Base-by-base conservation (phyloP, 176 grass and related monocot species). In the Aegilops umbellulata region DNA sequence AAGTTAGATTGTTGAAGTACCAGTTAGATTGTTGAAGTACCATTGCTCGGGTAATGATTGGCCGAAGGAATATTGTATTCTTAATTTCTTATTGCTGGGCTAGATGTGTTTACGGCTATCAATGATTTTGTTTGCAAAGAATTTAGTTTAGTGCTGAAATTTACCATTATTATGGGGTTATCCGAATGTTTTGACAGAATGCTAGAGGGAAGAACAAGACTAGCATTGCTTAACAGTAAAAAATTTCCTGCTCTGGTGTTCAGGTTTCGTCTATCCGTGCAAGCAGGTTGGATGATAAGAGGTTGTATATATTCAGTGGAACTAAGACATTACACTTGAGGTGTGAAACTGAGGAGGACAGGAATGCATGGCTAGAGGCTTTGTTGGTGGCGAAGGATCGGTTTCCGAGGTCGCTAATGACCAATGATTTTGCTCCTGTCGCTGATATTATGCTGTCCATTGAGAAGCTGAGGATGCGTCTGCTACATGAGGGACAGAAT, bases 261-360 rank as follows among this genome's bases (percentile, higher is more conserved):
- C 84, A 98, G 95, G 93, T 98, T 55, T 95, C 95, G 11, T 94
- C 95, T 20, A 90, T 98, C 79, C 93, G 95, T 22, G 82, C 86
- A 69, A 98, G 95, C 91, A 98, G 93, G 72, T 98, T 93, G n/a
- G 95, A 98, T 93, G 95, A 98, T 53, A 98, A 98, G 90, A 95
- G 93, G 83, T 81, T 98, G 63, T 98, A 95, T 84, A 98, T 98
- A 90, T 98, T 95, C 77, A 95, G 91, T 76, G 95, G 95, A 30
- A 98, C 91, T 1, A 98, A 98, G 84, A 95, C 93, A 3, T 83
- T 98, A 51, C 95, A 98, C 83, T 85, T 98, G 82, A 85, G 86
- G 80, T 98, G 91, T 85, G 89, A 95, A 77, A 94, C 90, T 61
- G 92, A 85, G 83, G 93, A 98, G 63, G 91, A 95, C 71, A 89